Evolutionary conservation across 495 filamentous ascomycete species (phyloP).

Genomic region (Articulospora tetracladia): DNA sequence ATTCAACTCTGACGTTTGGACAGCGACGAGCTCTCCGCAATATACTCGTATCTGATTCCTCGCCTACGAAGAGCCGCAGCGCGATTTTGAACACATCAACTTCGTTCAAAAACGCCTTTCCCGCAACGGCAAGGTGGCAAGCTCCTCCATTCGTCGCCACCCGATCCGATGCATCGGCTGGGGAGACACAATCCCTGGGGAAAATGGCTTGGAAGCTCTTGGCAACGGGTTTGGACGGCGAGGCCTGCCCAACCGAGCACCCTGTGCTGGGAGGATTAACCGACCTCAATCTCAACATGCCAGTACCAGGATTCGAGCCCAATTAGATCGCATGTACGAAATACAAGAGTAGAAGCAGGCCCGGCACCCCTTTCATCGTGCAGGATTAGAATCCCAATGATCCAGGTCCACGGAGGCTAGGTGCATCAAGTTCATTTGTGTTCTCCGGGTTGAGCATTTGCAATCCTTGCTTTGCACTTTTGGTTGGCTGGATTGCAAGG

Average conservation of each 20-base stretch:
- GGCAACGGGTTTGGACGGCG: neutral
- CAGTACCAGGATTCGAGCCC: too few species aligned
- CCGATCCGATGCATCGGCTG: neutral
- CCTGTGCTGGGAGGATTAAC: too few species aligned
- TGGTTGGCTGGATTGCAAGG: too few species aligned
- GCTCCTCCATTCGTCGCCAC: neutral
- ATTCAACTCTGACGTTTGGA: neutral
- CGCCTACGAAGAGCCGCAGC: neutral
- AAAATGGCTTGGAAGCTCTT: neutral
- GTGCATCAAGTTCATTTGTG: neutral
- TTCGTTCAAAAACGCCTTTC: neutral
- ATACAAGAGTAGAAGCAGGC: too few species aligned
- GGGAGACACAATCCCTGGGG: neutral
- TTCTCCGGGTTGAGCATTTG: neutral
- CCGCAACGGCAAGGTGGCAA: neutral
- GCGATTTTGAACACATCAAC: neutral
- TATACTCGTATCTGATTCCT: too few species aligned
- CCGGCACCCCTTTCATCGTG: too few species aligned
- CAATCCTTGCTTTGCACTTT: neutral
- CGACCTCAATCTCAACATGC: too few species aligned
- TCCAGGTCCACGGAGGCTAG: neutral
- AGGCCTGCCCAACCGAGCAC: too few species aligned
- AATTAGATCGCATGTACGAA: too few species aligned
- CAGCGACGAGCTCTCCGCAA: too few species aligned
- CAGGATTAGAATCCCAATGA: too few species aligned